A percentile compares a stretch with the other conserved stretches of the same genome.
Conservation (phyloP, 2,329 filamentous ascomycete genomes). For the Bipolaris victoriae region DNA sequence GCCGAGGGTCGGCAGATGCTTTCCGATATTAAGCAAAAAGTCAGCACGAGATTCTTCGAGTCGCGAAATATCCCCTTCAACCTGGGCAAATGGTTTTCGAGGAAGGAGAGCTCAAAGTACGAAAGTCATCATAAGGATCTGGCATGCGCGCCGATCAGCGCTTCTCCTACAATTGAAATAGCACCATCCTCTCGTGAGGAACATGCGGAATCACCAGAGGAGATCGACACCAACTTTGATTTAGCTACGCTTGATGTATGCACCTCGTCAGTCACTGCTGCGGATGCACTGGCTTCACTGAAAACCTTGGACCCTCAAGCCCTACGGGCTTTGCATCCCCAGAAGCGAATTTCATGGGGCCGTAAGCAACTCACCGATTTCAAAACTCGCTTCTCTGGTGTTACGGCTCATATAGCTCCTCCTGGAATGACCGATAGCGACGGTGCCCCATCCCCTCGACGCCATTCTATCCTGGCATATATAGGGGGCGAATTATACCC, state of each 20-base stretch:
- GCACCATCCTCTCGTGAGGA: not conserved
- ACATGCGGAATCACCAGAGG: not conserved
- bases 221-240: not conserved
- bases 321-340: conserved; percentile 17
- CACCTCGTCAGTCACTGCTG: conserved; percentile 1
- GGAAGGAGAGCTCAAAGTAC: not conserved
- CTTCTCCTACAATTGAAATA: not conserved
- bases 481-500: conserved; percentile 7
- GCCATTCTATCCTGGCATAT: conserved; percentile 7
- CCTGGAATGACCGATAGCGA: conserved; percentile 15
- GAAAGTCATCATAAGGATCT: not conserved
- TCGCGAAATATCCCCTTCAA: not conserved
- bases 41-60: conserved; percentile 1
- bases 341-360: conserved; percentile 23
- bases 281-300: conserved; percentile 14
- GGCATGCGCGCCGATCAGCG: not conserved
- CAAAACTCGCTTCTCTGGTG: conserved; percentile 11
- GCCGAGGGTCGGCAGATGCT: not conserved
- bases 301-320: conserved; percentile 14
- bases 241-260: conserved; percentile 3
- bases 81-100: not conserved
- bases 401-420: not conserved
- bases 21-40: not conserved
- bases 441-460: conserved; percentile 6
- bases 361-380: conserved; percentile 28